These are phyloP conservation scores for Tilletia caries DNA, from an alignment of 1,284 basidiomycete species.

Conservation along the genomic window DNA sequence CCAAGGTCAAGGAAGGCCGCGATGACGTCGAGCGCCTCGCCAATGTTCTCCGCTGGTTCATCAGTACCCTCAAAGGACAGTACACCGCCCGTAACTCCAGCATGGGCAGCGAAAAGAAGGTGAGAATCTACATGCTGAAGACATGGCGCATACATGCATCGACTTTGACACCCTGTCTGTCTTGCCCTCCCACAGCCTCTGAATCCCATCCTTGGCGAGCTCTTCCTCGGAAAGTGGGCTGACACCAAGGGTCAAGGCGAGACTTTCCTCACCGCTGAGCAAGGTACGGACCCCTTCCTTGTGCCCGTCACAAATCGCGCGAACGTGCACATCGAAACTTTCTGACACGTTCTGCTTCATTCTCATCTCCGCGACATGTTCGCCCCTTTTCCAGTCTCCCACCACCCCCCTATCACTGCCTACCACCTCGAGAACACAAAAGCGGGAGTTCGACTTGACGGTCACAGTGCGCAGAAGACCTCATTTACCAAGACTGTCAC, in stretches of 20 bases:
- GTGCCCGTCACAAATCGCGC: too few relatives aligned
- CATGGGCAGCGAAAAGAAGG: slow-evolving; percentile 89
- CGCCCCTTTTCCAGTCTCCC: slow-evolving; percentile 55
- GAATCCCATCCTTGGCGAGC: slow-evolving; percentile 84
- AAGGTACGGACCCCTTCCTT: too few relatives aligned
- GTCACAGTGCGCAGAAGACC: slow-evolving; percentile 95
- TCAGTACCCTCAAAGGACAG: slow-evolving; percentile 79
- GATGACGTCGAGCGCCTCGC: slow-evolving; percentile 52
- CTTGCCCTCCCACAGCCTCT: slow-evolving; percentile 65
- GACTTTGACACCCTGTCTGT: too few relatives aligned
- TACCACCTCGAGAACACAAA: slow-evolving; percentile 74
- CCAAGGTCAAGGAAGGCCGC: slow-evolving; percentile 37
- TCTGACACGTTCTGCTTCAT: slow-evolving; percentile 59
- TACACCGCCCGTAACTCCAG: slow-evolving; percentile 65
- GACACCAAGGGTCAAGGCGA: slow-evolving; percentile 74
- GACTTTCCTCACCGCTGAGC: slow-evolving; percentile 85
- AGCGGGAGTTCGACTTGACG: slow-evolving; percentile 75
- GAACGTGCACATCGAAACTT: too few relatives aligned
- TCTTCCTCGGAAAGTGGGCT: slow-evolving; percentile 91
- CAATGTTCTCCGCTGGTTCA: slow-evolving; percentile 51
- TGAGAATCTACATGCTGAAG: slow-evolving; percentile 24
- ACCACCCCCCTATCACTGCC: slow-evolving; percentile 62
- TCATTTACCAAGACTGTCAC: slow-evolving; percentile 62
- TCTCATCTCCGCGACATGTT: not conserved
- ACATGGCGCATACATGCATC: too few relatives aligned